A percentile compares a stretch with the other conserved stretches of the same genome.
These are phyloP conservation scores for Cryptosporidium viatorum DNA, from an alignment of 169 alveolate species.

Conservation along the genomic window DNA sequence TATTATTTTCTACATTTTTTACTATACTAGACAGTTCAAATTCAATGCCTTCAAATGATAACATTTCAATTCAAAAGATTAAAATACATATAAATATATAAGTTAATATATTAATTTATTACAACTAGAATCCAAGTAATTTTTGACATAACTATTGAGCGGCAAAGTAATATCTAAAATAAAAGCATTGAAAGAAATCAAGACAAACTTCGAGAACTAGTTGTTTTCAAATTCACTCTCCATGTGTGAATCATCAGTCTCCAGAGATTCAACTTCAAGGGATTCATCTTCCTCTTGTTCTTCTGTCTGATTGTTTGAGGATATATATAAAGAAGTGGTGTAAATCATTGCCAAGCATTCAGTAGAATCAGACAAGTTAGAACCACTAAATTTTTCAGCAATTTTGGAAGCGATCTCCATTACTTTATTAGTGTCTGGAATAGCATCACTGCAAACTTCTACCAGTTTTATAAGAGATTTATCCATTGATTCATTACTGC, in stretches of 20 bases:
- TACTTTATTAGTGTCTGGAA: neutral
- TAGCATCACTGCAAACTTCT: conserved; percentile 1
- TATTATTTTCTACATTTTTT: conserved; percentile 16
- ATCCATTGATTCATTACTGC: neutral
- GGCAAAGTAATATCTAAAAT: neutral
- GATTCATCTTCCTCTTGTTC: conserved; percentile 20
- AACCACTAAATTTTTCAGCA: neutral
- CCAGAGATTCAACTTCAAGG: conserved; percentile 51
- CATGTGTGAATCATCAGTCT: conserved; percentile 2
- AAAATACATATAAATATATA: neutral
- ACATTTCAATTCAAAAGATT: conserved; percentile 12
- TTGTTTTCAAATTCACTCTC: conserved; percentile 12
- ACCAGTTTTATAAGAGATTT: neutral
- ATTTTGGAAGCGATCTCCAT: neutral
- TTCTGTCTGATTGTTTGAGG: neutral
- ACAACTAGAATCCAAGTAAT: neutral
- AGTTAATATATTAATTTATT: too few relatives aligned
- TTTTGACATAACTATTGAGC: conserved; percentile 6
- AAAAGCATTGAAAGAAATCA: too few relatives aligned
- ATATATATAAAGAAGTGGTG: conserved; percentile 17
- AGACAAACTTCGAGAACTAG: neutral
- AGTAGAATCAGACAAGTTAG: neutral
- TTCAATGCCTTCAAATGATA: conserved; percentile 11
- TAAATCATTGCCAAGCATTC: conserved; percentile 44
- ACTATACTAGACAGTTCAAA: conserved; percentile 32